A percentile compares a stretch with the other conserved stretches of the same genome.
These are phyloP conservation scores for Microbotryum violaceum DNA, from an alignment of 1,284 basidiomycete genomes.

Conservation along the genomic window DNA sequence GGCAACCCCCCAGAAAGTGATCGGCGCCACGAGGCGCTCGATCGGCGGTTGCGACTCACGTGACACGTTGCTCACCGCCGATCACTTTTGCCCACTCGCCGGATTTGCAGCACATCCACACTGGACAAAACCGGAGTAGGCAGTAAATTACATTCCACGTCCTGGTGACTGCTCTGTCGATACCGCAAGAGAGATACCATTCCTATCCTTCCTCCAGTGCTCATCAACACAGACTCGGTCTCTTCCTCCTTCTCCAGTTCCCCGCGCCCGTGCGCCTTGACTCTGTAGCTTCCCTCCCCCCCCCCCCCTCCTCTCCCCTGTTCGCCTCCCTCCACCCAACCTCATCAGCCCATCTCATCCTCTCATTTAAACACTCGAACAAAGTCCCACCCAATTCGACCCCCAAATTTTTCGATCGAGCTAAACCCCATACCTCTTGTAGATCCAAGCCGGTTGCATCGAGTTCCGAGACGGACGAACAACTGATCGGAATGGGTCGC, in stretches of 20 bases:
- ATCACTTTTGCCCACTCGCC: too few species aligned
- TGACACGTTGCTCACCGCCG: too few species aligned
- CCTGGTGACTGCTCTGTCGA: neutral
- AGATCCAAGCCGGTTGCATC: too few species aligned
- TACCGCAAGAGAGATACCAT: neutral
- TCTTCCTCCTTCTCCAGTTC: conserved; percentile 10
- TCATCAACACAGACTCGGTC: conserved; percentile 3
- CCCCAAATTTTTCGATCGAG: neutral
- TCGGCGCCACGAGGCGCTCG: too few species aligned
- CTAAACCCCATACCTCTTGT: too few species aligned
- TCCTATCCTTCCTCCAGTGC: neutral
- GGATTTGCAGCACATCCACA: too few species aligned
- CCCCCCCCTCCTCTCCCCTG: neutral
- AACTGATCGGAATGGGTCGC: too few species aligned
- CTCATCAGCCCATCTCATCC: conserved; percentile 13
- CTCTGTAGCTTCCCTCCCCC: neutral
- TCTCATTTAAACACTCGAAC: conserved; percentile 1
- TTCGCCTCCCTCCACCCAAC: neutral
- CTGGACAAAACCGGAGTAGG: neutral
- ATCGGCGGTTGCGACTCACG: too few species aligned
- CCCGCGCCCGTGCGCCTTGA: neutral
- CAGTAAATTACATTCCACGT: too few species aligned
- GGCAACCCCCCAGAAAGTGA: too few species aligned
- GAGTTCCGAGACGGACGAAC: too few species aligned
- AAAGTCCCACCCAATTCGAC: conserved; percentile 2